Conservation (phyloP, 1,284 basidiomycete species). For the Ustilago nuda region DNA sequence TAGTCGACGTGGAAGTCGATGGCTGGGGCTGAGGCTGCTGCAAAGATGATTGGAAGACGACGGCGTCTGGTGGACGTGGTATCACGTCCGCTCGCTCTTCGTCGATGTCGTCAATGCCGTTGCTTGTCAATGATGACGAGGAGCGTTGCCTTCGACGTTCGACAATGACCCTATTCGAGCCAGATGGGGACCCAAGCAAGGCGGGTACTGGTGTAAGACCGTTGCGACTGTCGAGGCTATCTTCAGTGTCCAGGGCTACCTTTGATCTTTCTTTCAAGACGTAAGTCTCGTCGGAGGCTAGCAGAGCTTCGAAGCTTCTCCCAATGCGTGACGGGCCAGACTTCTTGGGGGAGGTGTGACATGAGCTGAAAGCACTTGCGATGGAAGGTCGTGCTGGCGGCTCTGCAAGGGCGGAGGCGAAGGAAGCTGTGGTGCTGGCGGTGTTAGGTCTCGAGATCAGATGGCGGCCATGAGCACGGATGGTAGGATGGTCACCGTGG, state of each 20-base stretch:
- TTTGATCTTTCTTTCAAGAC: constrained; percentile 44
- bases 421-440: constrained; percentile 33
- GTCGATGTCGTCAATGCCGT: constrained; percentile 17
- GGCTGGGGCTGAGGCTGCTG: constrained; percentile 10
- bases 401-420: constrained; percentile 27
- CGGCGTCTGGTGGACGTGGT: constrained; percentile 22
- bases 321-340: constrained; percentile 34
- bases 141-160: constrained; percentile 26
- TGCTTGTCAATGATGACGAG: constrained; percentile 17
- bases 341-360: constrained; percentile 26
- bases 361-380: constrained; percentile 17
- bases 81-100: constrained; percentile 23
- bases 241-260: constrained; percentile 27
- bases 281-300: constrained; percentile 55
- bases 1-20: constrained; percentile 2
- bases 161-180: constrained; percentile 34
- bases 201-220: background rate
- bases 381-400: constrained; percentile 8
- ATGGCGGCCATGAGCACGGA: constrained; percentile 3
- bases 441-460: constrained; percentile 20
- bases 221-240: constrained; percentile 4
- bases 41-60: constrained; percentile 17
- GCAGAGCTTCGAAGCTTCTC: constrained; percentile 51
- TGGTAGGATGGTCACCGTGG: constrained; percentile 12
- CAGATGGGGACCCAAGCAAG: constrained; percentile 5